phyloP scores from a whole-genome alignment of 192 early-diverging fungal genomes.

The Rhizophagus prolifer region DNA sequence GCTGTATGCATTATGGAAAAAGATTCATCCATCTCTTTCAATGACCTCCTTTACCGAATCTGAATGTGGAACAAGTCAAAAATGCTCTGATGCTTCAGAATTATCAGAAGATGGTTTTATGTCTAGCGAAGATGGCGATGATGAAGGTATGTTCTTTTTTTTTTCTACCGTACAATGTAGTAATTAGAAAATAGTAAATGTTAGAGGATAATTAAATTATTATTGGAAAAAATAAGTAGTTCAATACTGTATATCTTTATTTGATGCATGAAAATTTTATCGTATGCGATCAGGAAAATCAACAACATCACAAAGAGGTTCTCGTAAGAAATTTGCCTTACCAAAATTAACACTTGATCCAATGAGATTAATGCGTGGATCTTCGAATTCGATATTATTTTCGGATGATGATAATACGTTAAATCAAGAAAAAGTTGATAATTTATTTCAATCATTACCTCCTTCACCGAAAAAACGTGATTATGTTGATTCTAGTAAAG shows the following conservation, averaged over 20 bases:
- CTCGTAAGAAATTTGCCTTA: neutral
- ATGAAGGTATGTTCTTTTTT: constrained; percentile 5
- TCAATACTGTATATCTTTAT: too few relatives aligned
- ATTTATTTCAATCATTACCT: constrained; percentile 33
- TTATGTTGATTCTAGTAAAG: constrained; percentile 25
- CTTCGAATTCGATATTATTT: neutral
- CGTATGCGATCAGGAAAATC: constrained; percentile 4
- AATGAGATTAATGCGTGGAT: neutral
- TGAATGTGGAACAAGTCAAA: neutral
- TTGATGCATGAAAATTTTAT: neutral
- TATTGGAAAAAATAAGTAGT: too few relatives aligned
- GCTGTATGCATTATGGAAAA: constrained; percentile 66
- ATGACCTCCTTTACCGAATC: constrained; percentile 16
- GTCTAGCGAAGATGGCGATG: neutral
- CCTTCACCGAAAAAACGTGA: constrained; percentile 30
- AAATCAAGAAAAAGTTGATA: constrained; percentile 31
- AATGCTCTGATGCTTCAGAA: constrained; percentile 7
- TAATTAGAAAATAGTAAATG: neutral
- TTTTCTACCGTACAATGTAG: neutral
- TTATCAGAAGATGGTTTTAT: neutral
- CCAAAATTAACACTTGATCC: constrained; percentile 7
- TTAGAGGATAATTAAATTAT: neutral
- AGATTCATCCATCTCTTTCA: constrained; percentile 32
- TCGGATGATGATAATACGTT: neutral
- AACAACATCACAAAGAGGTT: neutral